These are phyloP conservation scores for Zymoseptoria pseudotritici DNA, from an alignment of 2,329 filamentous ascomycete genomes.

Conservation along the genomic window DNA sequence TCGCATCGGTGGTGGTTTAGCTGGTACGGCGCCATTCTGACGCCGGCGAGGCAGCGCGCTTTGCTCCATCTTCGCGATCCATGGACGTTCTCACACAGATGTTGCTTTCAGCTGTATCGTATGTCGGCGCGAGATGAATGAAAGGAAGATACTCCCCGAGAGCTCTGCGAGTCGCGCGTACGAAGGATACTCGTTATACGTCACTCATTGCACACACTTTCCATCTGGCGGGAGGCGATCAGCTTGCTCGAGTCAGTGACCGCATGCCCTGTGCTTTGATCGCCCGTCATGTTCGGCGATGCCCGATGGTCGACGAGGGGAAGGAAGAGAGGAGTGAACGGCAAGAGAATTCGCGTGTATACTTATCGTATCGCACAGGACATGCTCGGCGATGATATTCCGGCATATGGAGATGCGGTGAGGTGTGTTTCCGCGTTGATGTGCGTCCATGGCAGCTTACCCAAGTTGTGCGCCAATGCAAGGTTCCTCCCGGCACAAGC, in stretches of 20 bases:
- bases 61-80: slow-evolving; percentile 22
- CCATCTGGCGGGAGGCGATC: background rate
- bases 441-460: background rate
- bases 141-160: background rate
- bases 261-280: background rate
- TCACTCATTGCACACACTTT: background rate
- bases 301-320: background rate
- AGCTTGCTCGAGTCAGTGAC: slow-evolving; percentile 1
- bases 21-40: slow-evolving; percentile 16
- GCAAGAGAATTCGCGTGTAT: background rate
- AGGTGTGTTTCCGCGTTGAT: background rate
- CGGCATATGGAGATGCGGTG: background rate
- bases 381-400: background rate
- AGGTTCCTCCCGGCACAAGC: background rate
- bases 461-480: background rate
- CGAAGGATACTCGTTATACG: background rate
- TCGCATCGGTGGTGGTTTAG: slow-evolving; percentile 10
- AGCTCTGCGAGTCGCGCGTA: background rate
- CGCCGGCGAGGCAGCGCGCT: slow-evolving; percentile 18
- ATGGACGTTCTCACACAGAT: slow-evolving; percentile 7
- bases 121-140: background rate
- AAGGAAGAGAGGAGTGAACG: background rate
- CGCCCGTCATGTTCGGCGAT: background rate
- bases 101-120: background rate
- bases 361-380: background rate